Percentiles rank a stretch among this genome's conserved stretches.
phyloP scores from a whole-genome alignment of 2,329 filamentous ascomycete genomes.

The Microsporum audouinii region DNA sequence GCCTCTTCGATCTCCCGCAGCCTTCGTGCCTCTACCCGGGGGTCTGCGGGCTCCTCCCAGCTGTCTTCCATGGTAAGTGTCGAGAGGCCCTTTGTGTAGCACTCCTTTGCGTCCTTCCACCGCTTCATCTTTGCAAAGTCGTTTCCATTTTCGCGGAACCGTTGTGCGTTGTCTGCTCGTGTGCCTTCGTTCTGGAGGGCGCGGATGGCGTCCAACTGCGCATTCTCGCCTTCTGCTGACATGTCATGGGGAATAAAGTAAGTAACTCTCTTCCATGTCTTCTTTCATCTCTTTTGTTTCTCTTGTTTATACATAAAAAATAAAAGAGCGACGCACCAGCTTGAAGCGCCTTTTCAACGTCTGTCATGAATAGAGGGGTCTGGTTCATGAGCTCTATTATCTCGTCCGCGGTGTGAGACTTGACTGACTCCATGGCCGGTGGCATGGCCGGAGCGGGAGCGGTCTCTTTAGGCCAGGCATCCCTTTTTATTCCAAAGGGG shows the following conservation, averaged over 20 bases:
- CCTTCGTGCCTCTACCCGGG: slow-evolving; percentile 47
- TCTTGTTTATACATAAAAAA: background rate
- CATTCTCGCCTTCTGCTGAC: slow-evolving; percentile 54
- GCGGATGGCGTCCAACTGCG: slow-evolving; percentile 72
- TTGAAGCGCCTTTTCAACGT: slow-evolving; percentile 54
- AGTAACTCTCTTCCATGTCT: background rate
- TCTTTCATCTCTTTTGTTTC: background rate
- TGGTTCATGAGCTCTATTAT: slow-evolving; percentile 55
- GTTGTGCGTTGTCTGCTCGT: slow-evolving; percentile 64
- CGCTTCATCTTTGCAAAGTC: slow-evolving; percentile 64
- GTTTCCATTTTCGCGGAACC: slow-evolving; percentile 88
- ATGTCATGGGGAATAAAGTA: background rate
- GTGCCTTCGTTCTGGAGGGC: slow-evolving; percentile 91
- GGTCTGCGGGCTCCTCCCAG: slow-evolving; percentile 42
- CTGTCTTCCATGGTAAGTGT: slow-evolving; percentile 52
- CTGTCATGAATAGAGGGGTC: slow-evolving; percentile 89
- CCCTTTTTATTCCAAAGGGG: slow-evolving; percentile 32
- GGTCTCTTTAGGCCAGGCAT: slow-evolving; percentile 22
- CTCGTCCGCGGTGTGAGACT: slow-evolving; percentile 48
- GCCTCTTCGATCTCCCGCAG: slow-evolving; percentile 59
- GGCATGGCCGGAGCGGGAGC: slow-evolving; percentile 39
- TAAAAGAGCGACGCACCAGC: slow-evolving; percentile 30
- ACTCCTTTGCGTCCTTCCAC: slow-evolving; percentile 78
- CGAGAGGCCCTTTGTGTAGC: slow-evolving; percentile 75
- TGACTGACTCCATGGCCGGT: slow-evolving; percentile 47